Percentiles rank a stretch among this genome's conserved stretches.
Conservation (phyloP, 495 filamentous ascomycete genomes). For the Penicillium roqueforti region DNA sequence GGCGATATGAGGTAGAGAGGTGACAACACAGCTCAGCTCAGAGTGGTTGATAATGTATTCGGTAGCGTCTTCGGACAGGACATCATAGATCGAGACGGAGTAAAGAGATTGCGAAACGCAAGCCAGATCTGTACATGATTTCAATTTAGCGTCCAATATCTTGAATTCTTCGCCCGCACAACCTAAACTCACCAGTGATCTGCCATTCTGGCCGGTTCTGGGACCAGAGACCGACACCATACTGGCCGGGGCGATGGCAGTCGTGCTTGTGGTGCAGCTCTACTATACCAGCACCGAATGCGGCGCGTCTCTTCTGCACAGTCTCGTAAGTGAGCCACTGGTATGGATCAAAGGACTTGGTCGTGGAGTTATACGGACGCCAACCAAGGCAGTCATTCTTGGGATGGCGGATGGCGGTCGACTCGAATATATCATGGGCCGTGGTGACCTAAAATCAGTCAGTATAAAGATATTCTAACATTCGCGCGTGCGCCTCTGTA, state of each 20-base stretch:
- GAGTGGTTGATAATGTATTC: conserved; percentile 96
- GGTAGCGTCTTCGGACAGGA: conserved; percentile 80
- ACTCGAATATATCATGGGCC: conserved; percentile 78
- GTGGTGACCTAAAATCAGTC: conserved; percentile 53
- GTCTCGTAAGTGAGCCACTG: conserved; percentile 81
- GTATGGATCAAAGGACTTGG: conserved; percentile 73
- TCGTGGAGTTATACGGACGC: conserved; percentile 71
- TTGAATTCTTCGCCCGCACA: not conserved
- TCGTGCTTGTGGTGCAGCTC: conserved; percentile 72
- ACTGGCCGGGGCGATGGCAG: conserved; percentile 56
- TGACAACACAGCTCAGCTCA: conserved; percentile 67
- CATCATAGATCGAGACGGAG: conserved; percentile 95
- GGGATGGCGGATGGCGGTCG: conserved; percentile 56
- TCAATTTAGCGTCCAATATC: conserved; percentile 1
- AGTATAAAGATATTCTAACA: conserved; percentile 2
- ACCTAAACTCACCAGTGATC: conserved; percentile 63
- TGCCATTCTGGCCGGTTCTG: conserved; percentile 98
- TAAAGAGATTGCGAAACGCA: conserved; percentile 85
- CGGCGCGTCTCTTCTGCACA: conserved; percentile 72
- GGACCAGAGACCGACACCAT: conserved; percentile 89
- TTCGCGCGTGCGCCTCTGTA: conserved; percentile 25
- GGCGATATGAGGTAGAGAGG: conserved; percentile 80
- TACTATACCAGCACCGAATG: conserved; percentile 82
- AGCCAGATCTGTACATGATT: conserved; percentile 64
- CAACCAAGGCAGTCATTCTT: conserved; percentile 68